Conservation (phyloP, 2,329 filamentous ascomycete genomes). For the Akanthomyces lecanii region DNA sequence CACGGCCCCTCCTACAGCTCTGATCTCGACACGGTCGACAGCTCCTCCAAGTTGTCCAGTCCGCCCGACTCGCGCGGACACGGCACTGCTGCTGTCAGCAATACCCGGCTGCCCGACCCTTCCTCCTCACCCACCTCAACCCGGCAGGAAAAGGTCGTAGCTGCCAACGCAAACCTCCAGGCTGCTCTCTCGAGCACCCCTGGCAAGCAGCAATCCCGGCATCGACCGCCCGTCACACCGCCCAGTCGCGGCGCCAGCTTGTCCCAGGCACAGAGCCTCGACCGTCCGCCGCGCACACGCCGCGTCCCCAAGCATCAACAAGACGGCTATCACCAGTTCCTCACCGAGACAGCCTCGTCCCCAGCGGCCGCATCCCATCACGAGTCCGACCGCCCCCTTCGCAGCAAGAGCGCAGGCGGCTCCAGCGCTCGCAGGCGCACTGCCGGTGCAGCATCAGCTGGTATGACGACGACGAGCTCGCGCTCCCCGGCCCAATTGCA, state of each 20-base stretch:
- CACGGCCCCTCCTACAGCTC: conserved; percentile 55
- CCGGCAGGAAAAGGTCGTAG: neutral
- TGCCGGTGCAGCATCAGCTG: neutral
- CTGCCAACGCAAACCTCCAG: neutral
- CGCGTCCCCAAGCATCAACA: conserved; percentile 4
- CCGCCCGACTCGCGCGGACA: conserved; percentile 50
- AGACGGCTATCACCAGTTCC: conserved; percentile 11
- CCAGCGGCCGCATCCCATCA: neutral
- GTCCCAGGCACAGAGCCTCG: neutral
- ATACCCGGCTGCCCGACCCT: conserved; percentile 46
- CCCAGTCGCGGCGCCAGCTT: conserved; percentile 8
- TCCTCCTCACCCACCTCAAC: neutral
- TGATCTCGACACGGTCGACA: conserved; percentile 53
- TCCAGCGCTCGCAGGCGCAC: neutral
- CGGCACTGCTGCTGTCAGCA: conserved; percentile 42
- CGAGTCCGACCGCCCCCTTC: conserved; percentile 15
- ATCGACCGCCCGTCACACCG: neutral
- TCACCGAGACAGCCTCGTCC: neutral
- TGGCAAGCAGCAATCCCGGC: neutral
- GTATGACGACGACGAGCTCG: neutral
- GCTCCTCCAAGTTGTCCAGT: conserved; percentile 50
- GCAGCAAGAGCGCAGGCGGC: conserved; percentile 25
- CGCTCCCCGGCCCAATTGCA: neutral
- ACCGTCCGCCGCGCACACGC: neutral
- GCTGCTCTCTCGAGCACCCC: neutral